Percentiles rank a stretch among this genome's conserved stretches.
Conservation (phyloP, 371 early-diverging fungal species). For the Sporodiniella umbellata region DNA sequence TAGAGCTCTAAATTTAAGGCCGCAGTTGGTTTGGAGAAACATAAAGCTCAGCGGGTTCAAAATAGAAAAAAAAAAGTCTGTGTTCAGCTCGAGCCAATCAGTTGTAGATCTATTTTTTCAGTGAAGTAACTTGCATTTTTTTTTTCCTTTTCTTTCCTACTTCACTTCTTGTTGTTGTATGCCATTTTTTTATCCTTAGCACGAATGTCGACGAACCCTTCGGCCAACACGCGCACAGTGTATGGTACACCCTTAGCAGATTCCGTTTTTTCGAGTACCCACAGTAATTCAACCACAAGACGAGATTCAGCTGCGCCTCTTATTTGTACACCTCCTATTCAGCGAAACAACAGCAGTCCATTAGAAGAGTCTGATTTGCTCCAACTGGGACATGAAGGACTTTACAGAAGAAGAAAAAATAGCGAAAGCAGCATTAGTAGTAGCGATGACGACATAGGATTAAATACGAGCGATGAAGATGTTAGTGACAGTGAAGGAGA, state of each 20-base stretch:
- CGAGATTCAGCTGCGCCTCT: constrained; percentile 49
- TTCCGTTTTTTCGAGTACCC: constrained; percentile 2
- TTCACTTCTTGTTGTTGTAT: constrained; percentile 5
- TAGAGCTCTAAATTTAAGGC: too few species aligned
- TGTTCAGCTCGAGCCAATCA: neutral
- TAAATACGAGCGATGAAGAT: constrained; percentile 33
- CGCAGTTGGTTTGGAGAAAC: too few species aligned
- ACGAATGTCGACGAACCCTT: constrained; percentile 43
- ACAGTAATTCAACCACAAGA: constrained; percentile 11
- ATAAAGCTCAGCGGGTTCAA: too few species aligned
- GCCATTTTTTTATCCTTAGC: constrained; percentile 11
- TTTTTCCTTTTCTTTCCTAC: constrained; percentile 1
- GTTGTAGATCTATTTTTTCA: neutral
- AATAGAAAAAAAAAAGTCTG: too few species aligned
- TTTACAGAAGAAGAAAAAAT: constrained; percentile 23
- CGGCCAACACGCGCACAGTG: constrained; percentile 32
- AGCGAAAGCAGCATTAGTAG: constrained; percentile 1
- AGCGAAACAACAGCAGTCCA: neutral
- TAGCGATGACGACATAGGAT: constrained; percentile 17
- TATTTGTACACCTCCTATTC: constrained; percentile 33
- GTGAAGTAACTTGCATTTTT: neutral
- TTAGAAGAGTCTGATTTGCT: constrained; percentile 2
- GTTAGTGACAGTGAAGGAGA: constrained; percentile 7
- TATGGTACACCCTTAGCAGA: constrained; percentile 37
- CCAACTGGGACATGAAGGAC: constrained; percentile 2